Conservation (phyloP, 257 asterid genomes). For the Plectranthus barbatus region DNA sequence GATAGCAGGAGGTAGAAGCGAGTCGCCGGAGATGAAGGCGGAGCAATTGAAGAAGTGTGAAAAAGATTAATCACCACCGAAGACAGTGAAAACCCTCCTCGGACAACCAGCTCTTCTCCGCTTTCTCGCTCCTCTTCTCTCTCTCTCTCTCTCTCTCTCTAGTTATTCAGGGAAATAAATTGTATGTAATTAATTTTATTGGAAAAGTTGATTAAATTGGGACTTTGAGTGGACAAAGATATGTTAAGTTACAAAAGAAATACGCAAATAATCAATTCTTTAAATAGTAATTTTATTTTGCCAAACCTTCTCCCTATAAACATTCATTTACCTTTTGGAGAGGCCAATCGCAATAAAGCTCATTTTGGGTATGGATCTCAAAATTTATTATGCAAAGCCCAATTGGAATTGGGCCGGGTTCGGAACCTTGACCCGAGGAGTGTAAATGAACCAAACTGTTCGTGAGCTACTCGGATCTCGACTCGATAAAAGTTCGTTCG, state of each 20-base stretch:
- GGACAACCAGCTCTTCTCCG: neutral
- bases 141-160: neutral
- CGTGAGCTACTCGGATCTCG: too few species aligned
- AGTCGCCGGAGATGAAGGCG: constrained; percentile 20
- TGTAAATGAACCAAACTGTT: too few species aligned
- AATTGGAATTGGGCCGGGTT: too few species aligned
- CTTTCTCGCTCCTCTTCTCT: neutral
- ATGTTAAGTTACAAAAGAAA: neutral
- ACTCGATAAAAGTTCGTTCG: too few species aligned
- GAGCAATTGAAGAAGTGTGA: constrained; percentile 13
- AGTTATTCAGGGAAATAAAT: neutral
- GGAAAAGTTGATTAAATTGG: neutral
- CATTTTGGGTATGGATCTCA: too few species aligned
- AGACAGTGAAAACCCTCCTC: constrained; percentile 15
- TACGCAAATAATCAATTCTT: neutral
- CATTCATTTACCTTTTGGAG: too few species aligned
- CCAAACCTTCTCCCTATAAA: too few species aligned
- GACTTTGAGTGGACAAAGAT: neutral
- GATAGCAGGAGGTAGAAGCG: neutral
- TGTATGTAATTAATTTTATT: neutral
- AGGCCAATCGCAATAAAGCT: too few species aligned
- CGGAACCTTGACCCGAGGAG: too few species aligned
- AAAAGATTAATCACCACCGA: constrained; percentile 8
- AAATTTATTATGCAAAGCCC: too few species aligned
- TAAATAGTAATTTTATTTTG: too few species aligned